Conservation (phyloP, 306 rosid genomes). For the Vigna reflexopilosa region DNA sequence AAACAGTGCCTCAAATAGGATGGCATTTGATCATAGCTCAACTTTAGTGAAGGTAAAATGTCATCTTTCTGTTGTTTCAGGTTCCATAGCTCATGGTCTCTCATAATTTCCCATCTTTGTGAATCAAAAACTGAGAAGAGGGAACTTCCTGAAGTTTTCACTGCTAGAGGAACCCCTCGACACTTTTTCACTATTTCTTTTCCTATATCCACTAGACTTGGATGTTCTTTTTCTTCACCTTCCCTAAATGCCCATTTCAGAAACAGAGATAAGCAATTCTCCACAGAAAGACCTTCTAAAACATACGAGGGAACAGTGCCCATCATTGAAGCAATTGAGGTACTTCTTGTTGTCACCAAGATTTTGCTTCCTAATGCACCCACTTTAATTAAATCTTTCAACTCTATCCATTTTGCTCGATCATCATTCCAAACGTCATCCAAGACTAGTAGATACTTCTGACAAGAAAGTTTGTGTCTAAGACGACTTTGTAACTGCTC, state of each 20-base stretch:
- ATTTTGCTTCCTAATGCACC: constrained; percentile 9
- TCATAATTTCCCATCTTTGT: too few species aligned
- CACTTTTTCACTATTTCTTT: constrained; percentile 35
- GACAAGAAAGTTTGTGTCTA: background rate
- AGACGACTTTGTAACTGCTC: constrained; percentile 14
- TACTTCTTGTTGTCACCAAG: constrained; percentile 11
- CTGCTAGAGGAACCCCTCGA: background rate
- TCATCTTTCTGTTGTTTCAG: too few species aligned
- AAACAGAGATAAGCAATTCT: constrained; percentile 12
- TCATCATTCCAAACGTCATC: constrained; percentile 39
- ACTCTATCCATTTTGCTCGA: constrained; percentile 32
- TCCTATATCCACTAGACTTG: background rate
- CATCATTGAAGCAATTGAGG: constrained; percentile 35
- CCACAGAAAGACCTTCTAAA: background rate
- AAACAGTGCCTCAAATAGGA: too few species aligned
- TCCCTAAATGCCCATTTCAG: constrained; percentile 38
- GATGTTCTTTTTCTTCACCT: background rate
- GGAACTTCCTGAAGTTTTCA: constrained; percentile 15
- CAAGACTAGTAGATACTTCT: constrained; percentile 23
- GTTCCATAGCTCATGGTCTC: too few species aligned
- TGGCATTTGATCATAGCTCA: too few species aligned
- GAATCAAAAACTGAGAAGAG: background rate
- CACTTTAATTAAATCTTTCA: constrained; percentile 17
- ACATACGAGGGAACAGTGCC: background rate
- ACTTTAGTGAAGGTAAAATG: too few species aligned